These are phyloP conservation scores for Rhizodiscina lignyota DNA, from an alignment of 495 filamentous ascomycete genomes.

Conservation along the genomic window DNA sequence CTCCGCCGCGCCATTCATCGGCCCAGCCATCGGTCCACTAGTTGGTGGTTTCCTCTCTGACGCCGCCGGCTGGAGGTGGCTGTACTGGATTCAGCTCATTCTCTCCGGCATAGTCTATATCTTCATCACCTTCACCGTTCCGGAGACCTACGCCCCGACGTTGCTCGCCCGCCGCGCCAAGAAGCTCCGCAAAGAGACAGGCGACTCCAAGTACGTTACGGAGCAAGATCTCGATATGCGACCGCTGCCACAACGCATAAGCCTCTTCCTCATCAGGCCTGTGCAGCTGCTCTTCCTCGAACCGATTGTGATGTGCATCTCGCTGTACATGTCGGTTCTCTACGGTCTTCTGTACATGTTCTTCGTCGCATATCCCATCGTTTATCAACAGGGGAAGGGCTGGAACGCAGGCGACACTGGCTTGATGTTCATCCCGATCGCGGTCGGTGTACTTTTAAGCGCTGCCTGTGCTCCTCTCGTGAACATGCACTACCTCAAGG, in stretches of 20 bases:
- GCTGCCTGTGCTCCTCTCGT: conserved; percentile 52
- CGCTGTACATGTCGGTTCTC: conserved; percentile 62
- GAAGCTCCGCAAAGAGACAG: conserved; percentile 51
- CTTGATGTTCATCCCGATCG: conserved; percentile 66
- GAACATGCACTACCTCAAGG: conserved; percentile 59
- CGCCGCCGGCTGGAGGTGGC: conserved; percentile 60
- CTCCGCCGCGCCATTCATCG: conserved; percentile 61
- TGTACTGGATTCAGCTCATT: conserved; percentile 74
- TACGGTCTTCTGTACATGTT: conserved; percentile 75
- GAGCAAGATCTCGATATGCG: conserved; percentile 57
- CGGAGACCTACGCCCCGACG: conserved; percentile 64
- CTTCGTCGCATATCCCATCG: conserved; percentile 62
- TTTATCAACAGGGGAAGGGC: conserved; percentile 61
- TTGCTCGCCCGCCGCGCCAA: conserved; percentile 47
- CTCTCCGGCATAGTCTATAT: conserved; percentile 46
- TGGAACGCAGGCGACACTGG: conserved; percentile 56
- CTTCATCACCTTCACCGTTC: conserved; percentile 62
- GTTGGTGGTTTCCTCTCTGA: conserved; percentile 60
- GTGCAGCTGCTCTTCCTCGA: conserved; percentile 69
- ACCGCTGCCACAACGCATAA: conserved; percentile 42
- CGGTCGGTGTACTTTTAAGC: conserved; percentile 47
- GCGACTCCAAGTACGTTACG: conserved; percentile 46
- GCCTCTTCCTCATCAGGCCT: conserved; percentile 54
- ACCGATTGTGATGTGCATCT: conserved; percentile 62
- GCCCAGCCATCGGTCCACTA: conserved; percentile 57